Percentiles rank a stretch among this genome's conserved stretches.
These are phyloP conservation scores for Cicer judaicum DNA, from an alignment of 306 rosid species.

Conservation along the genomic window DNA sequence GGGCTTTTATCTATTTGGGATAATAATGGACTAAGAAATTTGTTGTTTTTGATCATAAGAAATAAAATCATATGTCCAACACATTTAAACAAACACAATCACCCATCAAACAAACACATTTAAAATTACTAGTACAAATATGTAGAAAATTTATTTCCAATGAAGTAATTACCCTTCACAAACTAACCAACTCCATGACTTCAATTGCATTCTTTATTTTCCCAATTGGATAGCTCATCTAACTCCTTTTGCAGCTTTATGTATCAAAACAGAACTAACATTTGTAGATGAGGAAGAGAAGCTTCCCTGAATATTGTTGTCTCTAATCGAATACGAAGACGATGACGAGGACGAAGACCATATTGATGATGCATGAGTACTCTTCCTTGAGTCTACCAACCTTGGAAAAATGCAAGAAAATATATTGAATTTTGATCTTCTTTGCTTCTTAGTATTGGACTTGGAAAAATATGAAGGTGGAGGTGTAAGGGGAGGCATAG, in stretches of 20 bases:
- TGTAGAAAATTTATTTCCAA: conserved; percentile 14
- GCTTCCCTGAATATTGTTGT: conserved; percentile 17
- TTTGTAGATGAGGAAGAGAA: conserved; percentile 32
- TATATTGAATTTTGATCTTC: conserved; percentile 33
- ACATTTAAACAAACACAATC: too few species aligned
- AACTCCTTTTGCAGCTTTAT: conserved; percentile 24
- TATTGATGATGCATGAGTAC: conserved; percentile 32
- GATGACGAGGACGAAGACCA: conserved; percentile 23
- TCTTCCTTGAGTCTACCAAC: conserved; percentile 42
- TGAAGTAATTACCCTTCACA: conserved; percentile 27
- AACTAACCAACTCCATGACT: conserved; percentile 19
- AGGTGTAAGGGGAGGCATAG: conserved; percentile 55
- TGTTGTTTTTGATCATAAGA: too few species aligned
- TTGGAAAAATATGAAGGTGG: conserved; percentile 55
- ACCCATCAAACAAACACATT: neutral
- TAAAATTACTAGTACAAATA: conserved; percentile 4
- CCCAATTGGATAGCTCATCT: conserved; percentile 39
- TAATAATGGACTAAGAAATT: too few species aligned
- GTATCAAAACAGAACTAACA: conserved; percentile 11
- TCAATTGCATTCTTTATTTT: conserved; percentile 18
- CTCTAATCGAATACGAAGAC: neutral
- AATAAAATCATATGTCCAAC: too few species aligned
- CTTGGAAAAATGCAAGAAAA: conserved; percentile 43
- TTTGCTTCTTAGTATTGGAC: conserved; percentile 16
- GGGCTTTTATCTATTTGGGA: too few species aligned